Conservation (phyloP, 441 rosid genomes). For the Breynia disticha region DNA sequence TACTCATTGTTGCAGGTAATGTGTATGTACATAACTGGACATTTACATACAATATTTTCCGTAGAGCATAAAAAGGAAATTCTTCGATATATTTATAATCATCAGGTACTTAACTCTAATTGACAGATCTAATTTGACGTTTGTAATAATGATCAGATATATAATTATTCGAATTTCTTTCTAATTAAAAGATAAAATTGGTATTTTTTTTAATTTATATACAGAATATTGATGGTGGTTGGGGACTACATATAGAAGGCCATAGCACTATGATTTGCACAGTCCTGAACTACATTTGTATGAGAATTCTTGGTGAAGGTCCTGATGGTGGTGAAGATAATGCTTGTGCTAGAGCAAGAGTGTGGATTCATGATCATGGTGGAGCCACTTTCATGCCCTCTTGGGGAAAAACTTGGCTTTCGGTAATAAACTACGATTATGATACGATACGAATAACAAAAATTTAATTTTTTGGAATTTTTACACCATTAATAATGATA, state of each 20-base stretch:
- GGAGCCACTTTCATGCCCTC: conserved; percentile 17
- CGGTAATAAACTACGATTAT: no score
- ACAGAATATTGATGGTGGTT: conserved; percentile 42
- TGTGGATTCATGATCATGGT: conserved; percentile 35
- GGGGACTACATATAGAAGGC: conserved; percentile 51
- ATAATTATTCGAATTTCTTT: no score
- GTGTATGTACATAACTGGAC: conserved; percentile 29
- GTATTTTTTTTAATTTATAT: no score
- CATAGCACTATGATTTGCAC: conserved; percentile 56
- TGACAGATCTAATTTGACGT: no score
- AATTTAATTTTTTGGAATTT: no score
- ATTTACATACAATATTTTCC: conserved; percentile 20
- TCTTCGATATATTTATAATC: conserved; percentile 24
- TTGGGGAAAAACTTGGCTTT: conserved; percentile 31
- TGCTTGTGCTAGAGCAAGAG: conserved; percentile 11
- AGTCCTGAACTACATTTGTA: conserved; percentile 29
- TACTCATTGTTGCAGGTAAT: conserved; percentile 14
- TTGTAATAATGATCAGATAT: no score
- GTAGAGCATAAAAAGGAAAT: conserved; percentile 22
- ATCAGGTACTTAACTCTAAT: conserved; percentile 24
- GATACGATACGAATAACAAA: no score
- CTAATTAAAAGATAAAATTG: no score
- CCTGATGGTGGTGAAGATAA: conserved; percentile 9
- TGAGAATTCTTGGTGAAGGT: conserved; percentile 24
- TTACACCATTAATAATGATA: no score